Evolutionary conservation across 805 yeast genomes (phyloP).

Genomic region (Candida berthetii): DNA sequence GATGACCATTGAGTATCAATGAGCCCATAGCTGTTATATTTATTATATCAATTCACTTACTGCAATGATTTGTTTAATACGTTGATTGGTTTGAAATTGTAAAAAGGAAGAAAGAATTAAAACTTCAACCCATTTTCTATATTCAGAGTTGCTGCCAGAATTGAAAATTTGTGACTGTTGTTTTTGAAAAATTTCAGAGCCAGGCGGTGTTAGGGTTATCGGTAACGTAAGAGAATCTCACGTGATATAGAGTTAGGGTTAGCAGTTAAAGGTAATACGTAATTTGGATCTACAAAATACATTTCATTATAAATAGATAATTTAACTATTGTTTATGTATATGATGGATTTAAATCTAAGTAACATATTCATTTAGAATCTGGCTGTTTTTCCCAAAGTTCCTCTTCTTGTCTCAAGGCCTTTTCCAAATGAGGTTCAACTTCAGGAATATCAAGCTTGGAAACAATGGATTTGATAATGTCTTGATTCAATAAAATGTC

Average conservation of each 20-base stretch:
- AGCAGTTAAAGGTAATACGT: too few species aligned
- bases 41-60: slow-evolving; percentile 9
- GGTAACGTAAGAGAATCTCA: not conserved
- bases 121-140: slow-evolving; percentile 12
- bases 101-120: slow-evolving; percentile 7
- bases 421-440: slow-evolving; percentile 37
- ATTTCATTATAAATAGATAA: too few species aligned
- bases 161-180: not conserved
- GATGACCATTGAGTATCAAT: too few species aligned
- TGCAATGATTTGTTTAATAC: slow-evolving; percentile 15
- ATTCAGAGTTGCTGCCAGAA: slow-evolving; percentile 7
- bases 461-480: slow-evolving; percentile 38
- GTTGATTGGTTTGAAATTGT: slow-evolving; percentile 8
- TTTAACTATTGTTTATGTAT: too few species aligned
- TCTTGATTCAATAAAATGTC: slow-evolving; percentile 37
- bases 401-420: slow-evolving; percentile 52
- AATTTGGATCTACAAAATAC: too few species aligned
- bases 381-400: not conserved
- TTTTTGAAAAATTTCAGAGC: not conserved
- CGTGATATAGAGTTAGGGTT: not conserved
- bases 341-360: too few species aligned
- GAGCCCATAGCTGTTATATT: too few species aligned
- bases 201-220: not conserved
- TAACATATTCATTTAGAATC: too few species aligned
- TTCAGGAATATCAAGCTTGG: slow-evolving; percentile 37